Conservation (phyloP, 2,329 filamentous ascomycete species). For the Curvularia sp. region DNA sequence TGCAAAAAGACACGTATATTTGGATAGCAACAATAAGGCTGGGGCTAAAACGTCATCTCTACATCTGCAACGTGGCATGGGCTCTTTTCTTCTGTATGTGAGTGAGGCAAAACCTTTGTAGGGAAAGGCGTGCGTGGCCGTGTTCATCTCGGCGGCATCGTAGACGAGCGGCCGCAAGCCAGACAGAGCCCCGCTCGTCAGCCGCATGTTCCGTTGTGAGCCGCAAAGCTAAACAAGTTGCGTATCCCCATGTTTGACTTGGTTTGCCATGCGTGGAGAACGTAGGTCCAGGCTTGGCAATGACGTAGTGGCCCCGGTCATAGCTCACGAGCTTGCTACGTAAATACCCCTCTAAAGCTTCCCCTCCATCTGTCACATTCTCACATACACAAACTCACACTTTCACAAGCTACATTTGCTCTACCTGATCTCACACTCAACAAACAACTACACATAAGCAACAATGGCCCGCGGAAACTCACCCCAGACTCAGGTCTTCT, state of each 20-base stretch:
- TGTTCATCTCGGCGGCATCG: background rate
- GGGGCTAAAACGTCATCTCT: constrained; percentile 20
- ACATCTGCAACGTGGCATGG: constrained; percentile 3
- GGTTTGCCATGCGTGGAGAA: constrained; percentile 6
- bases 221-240: constrained; percentile 18
- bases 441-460: constrained; percentile 3
- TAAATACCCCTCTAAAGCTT: constrained; percentile 46
- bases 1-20: constrained; percentile 28
- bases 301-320: constrained; percentile 39
- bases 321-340: constrained; percentile 33
- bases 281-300: constrained; percentile 34
- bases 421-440: constrained; percentile 6
- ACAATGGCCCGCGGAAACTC: constrained; percentile 58
- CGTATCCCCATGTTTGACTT: constrained; percentile 1
- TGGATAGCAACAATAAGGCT: constrained; percentile 28
- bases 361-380: constrained; percentile 25
- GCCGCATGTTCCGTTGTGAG: constrained; percentile 25
- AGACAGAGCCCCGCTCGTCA: background rate
- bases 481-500: constrained; percentile 77
- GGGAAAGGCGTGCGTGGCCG: background rate
- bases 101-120: background rate
- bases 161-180: background rate
- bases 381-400: constrained; percentile 4
- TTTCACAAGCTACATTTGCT: background rate
- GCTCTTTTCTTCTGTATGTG: too few relatives aligned